phyloP scores from a whole-genome alignment of 169 alveolate species.

The Haemoproteus tartakovskyi region DNA sequence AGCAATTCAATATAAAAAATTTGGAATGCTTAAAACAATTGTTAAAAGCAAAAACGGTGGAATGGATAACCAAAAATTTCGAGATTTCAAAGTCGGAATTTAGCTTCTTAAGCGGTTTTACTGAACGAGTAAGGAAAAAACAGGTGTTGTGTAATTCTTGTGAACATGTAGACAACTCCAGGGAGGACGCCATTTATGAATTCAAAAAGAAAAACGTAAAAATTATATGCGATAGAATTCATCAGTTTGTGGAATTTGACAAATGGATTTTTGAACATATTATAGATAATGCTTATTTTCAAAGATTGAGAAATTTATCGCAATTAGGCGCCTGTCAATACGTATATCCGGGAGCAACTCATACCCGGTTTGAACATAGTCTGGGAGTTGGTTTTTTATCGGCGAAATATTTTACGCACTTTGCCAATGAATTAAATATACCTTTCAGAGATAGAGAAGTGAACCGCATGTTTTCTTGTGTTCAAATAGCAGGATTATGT shows the following conservation, averaged over 20 bases:
- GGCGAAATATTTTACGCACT: slow-evolving; percentile 74
- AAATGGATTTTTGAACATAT: slow-evolving; percentile 71
- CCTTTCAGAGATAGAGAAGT: slow-evolving; percentile 35
- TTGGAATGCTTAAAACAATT: too few relatives aligned
- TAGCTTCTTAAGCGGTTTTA: too few relatives aligned
- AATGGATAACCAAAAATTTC: too few relatives aligned
- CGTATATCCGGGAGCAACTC: slow-evolving; percentile 89
- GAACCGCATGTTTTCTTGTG: slow-evolving; percentile 70
- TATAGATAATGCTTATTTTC: slow-evolving; percentile 84
- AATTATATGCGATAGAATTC: slow-evolving; percentile 65
- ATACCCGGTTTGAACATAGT: slow-evolving; percentile 88
- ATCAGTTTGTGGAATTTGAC: slow-evolving; percentile 69
- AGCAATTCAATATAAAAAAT: too few relatives aligned
- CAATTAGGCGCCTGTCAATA: slow-evolving; percentile 82
- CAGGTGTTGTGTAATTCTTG: too few relatives aligned
- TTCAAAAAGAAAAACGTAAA: slow-evolving; percentile 13
- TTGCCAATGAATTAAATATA: slow-evolving; percentile 49
- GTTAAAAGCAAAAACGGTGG: too few relatives aligned
- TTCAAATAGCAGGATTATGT: slow-evolving; percentile 87
- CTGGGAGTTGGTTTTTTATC: slow-evolving; percentile 87
- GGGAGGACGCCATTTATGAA: slow-evolving; percentile 1
- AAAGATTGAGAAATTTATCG: slow-evolving; percentile 85
- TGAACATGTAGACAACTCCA: too few relatives aligned
- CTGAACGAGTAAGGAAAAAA: too few relatives aligned
- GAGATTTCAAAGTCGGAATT: too few relatives aligned